Evolutionary conservation across 2,329 filamentous ascomycete species (phyloP).

Genomic region (Fusarium oxysporum): DNA sequence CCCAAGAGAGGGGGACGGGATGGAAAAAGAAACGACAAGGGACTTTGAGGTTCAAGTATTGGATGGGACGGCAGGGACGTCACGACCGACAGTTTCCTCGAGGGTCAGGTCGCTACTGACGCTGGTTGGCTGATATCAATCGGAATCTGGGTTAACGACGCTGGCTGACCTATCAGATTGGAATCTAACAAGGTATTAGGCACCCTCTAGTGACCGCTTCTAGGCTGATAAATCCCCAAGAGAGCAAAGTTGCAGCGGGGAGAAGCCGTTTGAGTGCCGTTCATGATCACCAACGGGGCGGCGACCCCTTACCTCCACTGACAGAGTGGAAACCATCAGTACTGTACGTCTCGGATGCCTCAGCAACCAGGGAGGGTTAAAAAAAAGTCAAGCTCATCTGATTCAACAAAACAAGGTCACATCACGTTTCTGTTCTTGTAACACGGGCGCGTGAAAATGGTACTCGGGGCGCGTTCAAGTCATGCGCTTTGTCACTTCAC

Average conservation of each 20-base stretch:
- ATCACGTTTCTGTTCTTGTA: slow-evolving; percentile 29
- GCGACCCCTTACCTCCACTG: slow-evolving; percentile 23
- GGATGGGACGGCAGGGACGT: slow-evolving; percentile 26
- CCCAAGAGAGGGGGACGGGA: slow-evolving; percentile 25
- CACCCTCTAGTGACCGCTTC: slow-evolving; percentile 19
- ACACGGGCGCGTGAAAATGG: slow-evolving; percentile 34
- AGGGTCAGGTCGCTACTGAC: background rate
- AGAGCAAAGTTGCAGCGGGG: slow-evolving; percentile 16
- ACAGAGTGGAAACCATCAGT: slow-evolving; percentile 17
- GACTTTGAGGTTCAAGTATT: slow-evolving; percentile 31
- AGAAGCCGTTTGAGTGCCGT: slow-evolving; percentile 28
- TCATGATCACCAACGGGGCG: slow-evolving; percentile 19
- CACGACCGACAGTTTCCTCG: slow-evolving; percentile 23
- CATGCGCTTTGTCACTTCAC: slow-evolving; percentile 27
- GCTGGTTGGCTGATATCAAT: slow-evolving; percentile 33
- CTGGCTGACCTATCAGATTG: slow-evolving; percentile 6
- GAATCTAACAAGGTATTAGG: slow-evolving; percentile 20
- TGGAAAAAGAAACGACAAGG: slow-evolving; percentile 40
- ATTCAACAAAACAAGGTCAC: slow-evolving; percentile 37
- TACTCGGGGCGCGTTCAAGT: slow-evolving; percentile 24
- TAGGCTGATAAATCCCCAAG: slow-evolving; percentile 27
- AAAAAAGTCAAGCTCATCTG: slow-evolving; percentile 24
- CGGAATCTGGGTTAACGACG: slow-evolving; percentile 5
- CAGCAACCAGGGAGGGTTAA: slow-evolving; percentile 35
- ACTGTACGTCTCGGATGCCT: slow-evolving; percentile 37